phyloP scores from a whole-genome alignment of 805 yeast species.

The Pichia manshurica region DNA sequence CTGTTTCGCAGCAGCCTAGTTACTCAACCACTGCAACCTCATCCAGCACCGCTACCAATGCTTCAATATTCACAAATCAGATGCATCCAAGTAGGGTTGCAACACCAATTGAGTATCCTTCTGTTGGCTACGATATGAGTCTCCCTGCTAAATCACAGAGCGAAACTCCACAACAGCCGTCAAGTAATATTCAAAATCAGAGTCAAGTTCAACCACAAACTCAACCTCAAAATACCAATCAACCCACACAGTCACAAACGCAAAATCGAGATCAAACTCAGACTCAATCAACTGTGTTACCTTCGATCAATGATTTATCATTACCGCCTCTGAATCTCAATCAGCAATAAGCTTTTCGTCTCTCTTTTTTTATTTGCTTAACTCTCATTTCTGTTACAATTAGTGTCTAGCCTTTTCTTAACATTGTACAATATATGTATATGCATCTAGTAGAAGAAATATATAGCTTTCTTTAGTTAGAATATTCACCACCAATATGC shows the following conservation, averaged over 20 bases:
- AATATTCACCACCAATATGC: too few species aligned
- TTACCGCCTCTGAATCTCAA: slow-evolving; percentile 30
- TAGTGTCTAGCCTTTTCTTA: too few species aligned
- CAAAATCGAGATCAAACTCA: neutral
- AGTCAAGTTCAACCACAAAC: neutral
- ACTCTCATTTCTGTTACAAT: too few species aligned
- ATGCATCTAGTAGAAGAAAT: too few species aligned
- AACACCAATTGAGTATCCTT: slow-evolving; percentile 6
- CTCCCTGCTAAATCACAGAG: too few species aligned
- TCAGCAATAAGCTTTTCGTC: slow-evolving; percentile 13
- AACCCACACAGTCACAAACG: neutral
- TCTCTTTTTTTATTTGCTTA: too few species aligned
- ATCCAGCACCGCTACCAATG: neutral
- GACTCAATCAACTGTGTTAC: slow-evolving; percentile 9
- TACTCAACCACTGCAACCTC: neutral
- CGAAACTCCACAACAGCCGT: too few species aligned
- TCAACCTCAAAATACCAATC: neutral
- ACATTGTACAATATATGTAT: too few species aligned
- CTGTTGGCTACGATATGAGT: too few species aligned
- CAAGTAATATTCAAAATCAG: neutral
- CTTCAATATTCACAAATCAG: slow-evolving; percentile 7
- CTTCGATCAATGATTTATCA: slow-evolving; percentile 28
- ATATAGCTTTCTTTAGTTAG: too few species aligned
- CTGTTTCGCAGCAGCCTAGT: neutral
- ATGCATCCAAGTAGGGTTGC: slow-evolving; percentile 6